Evolutionary conservation across 2,329 filamentous ascomycete species (phyloP).

Genomic region (Sporothrix curviconia): DNA sequence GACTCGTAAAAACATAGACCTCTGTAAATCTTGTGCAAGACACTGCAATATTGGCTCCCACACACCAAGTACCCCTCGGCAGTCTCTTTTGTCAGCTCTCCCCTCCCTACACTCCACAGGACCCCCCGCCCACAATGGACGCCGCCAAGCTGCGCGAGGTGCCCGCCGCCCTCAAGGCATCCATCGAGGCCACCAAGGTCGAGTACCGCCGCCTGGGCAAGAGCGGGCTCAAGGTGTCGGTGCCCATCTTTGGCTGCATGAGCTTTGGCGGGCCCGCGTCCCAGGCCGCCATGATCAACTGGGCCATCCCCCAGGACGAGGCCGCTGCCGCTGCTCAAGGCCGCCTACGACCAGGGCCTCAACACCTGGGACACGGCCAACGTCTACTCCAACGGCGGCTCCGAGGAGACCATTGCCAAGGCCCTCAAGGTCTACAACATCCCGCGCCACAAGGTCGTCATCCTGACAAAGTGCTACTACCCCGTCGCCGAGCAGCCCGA

Average conservation of each 20-base stretch:
- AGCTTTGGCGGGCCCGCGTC: slow-evolving; percentile 38
- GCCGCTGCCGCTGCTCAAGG: slow-evolving; percentile 52
- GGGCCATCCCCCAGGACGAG: slow-evolving; percentile 34
- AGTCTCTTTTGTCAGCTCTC: neutral
- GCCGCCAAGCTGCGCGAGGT: neutral
- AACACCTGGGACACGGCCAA: slow-evolving; percentile 52
- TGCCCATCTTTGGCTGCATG: slow-evolving; percentile 50
- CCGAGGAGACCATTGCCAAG: slow-evolving; percentile 48
- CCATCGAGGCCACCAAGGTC: slow-evolving; percentile 10
- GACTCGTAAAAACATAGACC: too few relatives aligned
- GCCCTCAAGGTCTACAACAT: slow-evolving; percentile 52
- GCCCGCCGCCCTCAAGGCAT: slow-evolving; percentile 1
- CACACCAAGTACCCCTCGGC: too few relatives aligned
- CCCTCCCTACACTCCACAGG: neutral
- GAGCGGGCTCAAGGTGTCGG: slow-evolving; percentile 48
- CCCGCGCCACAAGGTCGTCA: slow-evolving; percentile 48
- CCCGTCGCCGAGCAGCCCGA: slow-evolving; percentile 45
- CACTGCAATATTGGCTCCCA: too few relatives aligned
- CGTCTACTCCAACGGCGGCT: slow-evolving; percentile 49
- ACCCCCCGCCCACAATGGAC: neutral
- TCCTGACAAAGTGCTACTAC: slow-evolving; percentile 51
- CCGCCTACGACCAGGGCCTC: slow-evolving; percentile 53
- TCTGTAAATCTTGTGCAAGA: too few relatives aligned
- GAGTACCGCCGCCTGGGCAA: slow-evolving; percentile 34
- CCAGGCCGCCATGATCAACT: slow-evolving; percentile 33